These are phyloP conservation scores for Blastobotrys terrestris DNA, from an alignment of 805 yeast species.

Conservation along the genomic window DNA sequence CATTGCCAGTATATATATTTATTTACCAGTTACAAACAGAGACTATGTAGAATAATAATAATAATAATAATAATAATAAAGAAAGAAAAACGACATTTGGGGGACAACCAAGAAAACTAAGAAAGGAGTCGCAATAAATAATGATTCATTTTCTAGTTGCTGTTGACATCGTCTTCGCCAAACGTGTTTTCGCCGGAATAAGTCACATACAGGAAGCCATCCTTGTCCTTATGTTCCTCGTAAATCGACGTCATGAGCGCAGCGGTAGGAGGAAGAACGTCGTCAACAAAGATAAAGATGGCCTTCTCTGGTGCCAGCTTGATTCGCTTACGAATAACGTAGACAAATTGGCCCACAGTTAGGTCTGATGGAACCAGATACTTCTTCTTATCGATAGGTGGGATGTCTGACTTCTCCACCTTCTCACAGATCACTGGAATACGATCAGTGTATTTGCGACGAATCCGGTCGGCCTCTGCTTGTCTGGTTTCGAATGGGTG, in stretches of 20 bases:
- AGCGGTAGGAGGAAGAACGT: constrained; percentile 96
- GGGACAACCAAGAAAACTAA: neutral
- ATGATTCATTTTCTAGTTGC: neutral
- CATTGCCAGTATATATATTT: neutral
- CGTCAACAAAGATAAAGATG: constrained; percentile 93
- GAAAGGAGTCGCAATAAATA: neutral
- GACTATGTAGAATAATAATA: neutral
- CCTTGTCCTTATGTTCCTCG: constrained; percentile 96
- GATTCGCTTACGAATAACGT: constrained; percentile 93
- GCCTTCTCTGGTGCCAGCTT: constrained; percentile 97
- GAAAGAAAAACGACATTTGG: neutral
- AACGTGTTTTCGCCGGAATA: constrained; percentile 98
- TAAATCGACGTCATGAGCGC: constrained; percentile 92
- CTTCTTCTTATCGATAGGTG: constrained; percentile 94
- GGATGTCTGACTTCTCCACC: constrained; percentile 93
- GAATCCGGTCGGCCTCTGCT: constrained; percentile 88
- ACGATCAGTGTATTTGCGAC: constrained; percentile 82
- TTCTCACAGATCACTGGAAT: constrained; percentile 97
- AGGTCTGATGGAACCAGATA: constrained; percentile 93
- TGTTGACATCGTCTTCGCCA: constrained; percentile 48
- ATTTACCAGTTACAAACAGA: neutral
- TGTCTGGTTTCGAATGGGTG: constrained; percentile 92
- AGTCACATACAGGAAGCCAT: constrained; percentile 91
- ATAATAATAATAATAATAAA: neutral
- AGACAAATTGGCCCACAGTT: constrained; percentile 96